phyloP scores from a whole-genome alignment of 2,329 filamentous ascomycete species.

The Mycosphaerella sp. region DNA sequence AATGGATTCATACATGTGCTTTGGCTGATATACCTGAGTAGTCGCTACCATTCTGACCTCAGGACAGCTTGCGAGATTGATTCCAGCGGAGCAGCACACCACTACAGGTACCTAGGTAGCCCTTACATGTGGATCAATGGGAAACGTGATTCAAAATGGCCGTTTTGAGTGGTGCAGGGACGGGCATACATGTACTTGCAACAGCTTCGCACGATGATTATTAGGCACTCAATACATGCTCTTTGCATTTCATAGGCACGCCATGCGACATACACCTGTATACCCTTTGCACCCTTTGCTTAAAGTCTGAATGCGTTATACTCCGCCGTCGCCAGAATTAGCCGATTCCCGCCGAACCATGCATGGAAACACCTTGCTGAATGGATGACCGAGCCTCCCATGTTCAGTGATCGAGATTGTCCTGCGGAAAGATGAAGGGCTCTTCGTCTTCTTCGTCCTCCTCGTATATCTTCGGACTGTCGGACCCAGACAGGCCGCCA shows the following conservation, averaged over 20 bases:
- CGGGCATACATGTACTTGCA: no score
- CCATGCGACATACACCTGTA: not conserved
- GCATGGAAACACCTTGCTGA: conserved; percentile 8
- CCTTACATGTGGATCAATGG: not conserved
- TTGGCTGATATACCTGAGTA: not conserved
- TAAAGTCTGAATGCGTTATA: not conserved
- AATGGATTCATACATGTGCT: not conserved
- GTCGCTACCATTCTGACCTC: not conserved
- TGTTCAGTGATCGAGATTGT: conserved; percentile 16
- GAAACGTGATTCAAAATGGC: not conserved
- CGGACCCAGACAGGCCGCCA: conserved; percentile 19
- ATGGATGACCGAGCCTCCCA: not conserved
- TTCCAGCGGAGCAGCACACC: no score
- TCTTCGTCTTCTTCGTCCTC: conserved; percentile 27
- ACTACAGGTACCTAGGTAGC: no score
- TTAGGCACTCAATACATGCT: not conserved
- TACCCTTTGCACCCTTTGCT: not conserved
- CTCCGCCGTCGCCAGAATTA: not conserved
- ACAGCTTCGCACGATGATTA: no score
- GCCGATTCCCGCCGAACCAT: not conserved
- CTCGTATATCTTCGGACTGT: conserved; percentile 19
- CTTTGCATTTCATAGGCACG: not conserved
- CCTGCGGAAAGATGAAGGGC: conserved; percentile 28
- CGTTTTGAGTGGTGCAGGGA: not conserved
- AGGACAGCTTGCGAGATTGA: not conserved